Base-by-base conservation (phyloP, 495 filamentous ascomycete genomes). In the Sphaerosporella brunnea region DNA sequence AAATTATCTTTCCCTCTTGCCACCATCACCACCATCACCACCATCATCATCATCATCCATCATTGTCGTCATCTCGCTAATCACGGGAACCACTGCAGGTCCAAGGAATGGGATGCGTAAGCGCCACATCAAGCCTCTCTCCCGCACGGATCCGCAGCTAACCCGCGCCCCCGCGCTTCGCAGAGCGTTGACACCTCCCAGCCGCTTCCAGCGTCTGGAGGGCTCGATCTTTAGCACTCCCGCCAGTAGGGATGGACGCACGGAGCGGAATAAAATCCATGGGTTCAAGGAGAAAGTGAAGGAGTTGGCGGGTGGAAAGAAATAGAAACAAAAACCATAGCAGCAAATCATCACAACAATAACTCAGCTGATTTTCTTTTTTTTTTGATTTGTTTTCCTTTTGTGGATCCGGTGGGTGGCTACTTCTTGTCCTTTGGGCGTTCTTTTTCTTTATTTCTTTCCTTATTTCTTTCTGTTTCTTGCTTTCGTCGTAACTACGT, bases 231-330 rank as follows among this genome's bases (percentile, higher is more conserved):
- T 32, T 32, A 58, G 58, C 11, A 61, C 58, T 0, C 58, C 58
- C 2, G 48, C 54, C 28, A 5, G 15, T 15, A 44, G 38, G 50
- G 57, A 60, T 15, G 57, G 57, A 15, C 57, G 60, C 7, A 43
- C 60, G 13, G 56, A 57, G 10, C 13, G 43, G 13, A 61, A 61
- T 36, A 61, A 61, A 45, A 52, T 61, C 18, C 51, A 54, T 16
- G 58, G 53, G 23, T 60, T 57, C 28, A 57, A 57, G 36, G 53
- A 61, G 39, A 61, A 61, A 34, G 57, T 61, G 23, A 57, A 41
- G 16, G 58, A 61, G 23, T 50, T 61, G 15, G n/a, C 23, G 3
- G 53, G 53, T n/a, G 52, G 53, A 45, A 59, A 59, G 13, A 38
- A 36, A 26, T 9, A 37, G 28, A 32, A 32, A n/a, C n/a, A n/a